Conservation (phyloP, 441 rosid species). For the Erysimum cheiri region DNA sequence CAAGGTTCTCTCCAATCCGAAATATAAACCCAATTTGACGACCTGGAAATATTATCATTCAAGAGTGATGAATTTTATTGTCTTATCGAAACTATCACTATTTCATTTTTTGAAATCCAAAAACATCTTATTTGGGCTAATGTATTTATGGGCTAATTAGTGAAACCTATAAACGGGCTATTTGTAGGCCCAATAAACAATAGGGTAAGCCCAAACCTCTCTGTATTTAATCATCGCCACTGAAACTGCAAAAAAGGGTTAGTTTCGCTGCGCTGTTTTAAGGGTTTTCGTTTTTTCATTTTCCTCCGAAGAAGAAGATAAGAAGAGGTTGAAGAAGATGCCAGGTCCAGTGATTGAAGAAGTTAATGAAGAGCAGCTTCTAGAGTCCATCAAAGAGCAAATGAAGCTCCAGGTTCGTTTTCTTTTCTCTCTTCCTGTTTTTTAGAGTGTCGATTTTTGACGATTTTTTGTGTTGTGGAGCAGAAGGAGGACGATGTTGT, state of each 20-base stretch:
- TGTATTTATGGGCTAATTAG: neutral
- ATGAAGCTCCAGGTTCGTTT: slow-evolving; percentile 43
- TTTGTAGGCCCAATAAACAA: neutral
- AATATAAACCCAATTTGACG: too few species aligned
- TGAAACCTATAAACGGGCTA: neutral
- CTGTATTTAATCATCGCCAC: slow-evolving; percentile 26
- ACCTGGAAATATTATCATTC: too few species aligned
- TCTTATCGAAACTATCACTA: too few species aligned
- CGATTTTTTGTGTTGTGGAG: slow-evolving; percentile 19
- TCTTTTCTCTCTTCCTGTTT: neutral
- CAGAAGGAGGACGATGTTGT: slow-evolving; percentile 42
- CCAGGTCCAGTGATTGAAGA: slow-evolving; percentile 46
- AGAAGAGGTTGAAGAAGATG: slow-evolving; percentile 31
- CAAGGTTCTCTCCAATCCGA: too few species aligned
- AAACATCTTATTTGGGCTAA: neutral
- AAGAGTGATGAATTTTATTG: too few species aligned
- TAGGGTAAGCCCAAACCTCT: slow-evolving; percentile 8
- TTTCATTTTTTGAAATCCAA: too few species aligned
- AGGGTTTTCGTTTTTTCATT: slow-evolving; percentile 9
- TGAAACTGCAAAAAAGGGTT: slow-evolving; percentile 12
- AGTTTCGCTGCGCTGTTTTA: slow-evolving; percentile 35
- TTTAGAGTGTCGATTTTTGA: slow-evolving; percentile 1
- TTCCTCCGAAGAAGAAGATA: slow-evolving; percentile 10
- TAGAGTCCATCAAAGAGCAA: slow-evolving; percentile 43
- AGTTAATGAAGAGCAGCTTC: slow-evolving; percentile 14